These are phyloP conservation scores for Rhizomucor pusillus DNA, from an alignment of 371 early-diverging fungal species.

Conservation along the genomic window DNA sequence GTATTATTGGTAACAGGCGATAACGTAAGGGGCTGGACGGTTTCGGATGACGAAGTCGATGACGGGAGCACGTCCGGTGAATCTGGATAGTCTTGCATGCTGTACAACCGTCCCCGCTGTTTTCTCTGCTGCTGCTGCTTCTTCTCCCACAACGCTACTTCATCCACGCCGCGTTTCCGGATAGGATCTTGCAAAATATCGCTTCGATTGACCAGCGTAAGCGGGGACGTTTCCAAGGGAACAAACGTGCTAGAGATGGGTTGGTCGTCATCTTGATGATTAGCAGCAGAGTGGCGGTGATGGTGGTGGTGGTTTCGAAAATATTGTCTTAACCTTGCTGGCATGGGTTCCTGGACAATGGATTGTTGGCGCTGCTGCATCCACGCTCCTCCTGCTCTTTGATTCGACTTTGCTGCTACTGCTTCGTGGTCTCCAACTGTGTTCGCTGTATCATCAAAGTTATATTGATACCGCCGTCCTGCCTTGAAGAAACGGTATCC, in stretches of 20 bases:
- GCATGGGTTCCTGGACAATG: neutral
- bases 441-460: constrained; percentile 6
- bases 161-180: constrained; percentile 42
- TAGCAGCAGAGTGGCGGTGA: no score
- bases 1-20: no score
- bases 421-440: constrained; percentile 6
- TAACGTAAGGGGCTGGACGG: constrained; percentile 1
- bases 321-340: no score
- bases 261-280: constrained; percentile 5
- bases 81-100: neutral
- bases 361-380: neutral
- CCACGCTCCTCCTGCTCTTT: no score
- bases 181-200: constrained; percentile 36
- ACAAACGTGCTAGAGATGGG: constrained; percentile 27
- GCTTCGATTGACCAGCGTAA: constrained; percentile 35
- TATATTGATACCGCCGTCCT: neutral
- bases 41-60: constrained; percentile 9
- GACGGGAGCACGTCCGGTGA: neutral
- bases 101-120: neutral
- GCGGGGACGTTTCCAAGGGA: constrained; percentile 25
- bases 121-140: constrained; percentile 15
- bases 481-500: constrained; percentile 23
- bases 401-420: neutral
- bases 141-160: constrained; percentile 38
- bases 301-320: no score